Percentiles rank a stretch among this genome's conserved stretches.
phyloP scores from a whole-genome alignment of 768 basidiomycete species.

The Sarcomyxa edulis region DNA sequence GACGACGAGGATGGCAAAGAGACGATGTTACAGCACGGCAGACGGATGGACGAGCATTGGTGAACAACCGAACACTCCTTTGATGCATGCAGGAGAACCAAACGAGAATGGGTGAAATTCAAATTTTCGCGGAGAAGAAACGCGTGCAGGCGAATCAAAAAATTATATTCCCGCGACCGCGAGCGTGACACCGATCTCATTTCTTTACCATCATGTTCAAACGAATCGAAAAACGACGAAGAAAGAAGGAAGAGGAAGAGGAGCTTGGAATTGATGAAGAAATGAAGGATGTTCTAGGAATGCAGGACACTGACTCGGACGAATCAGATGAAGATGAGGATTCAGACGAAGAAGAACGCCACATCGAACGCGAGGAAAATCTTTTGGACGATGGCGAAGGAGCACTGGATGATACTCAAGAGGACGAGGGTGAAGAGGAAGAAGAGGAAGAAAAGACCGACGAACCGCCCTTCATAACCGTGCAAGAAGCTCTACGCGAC shows the following conservation, averaged over 20 bases:
- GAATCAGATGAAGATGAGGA: constrained; percentile 28
- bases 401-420: constrained; percentile 13
- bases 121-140: no score
- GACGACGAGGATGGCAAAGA: no score
- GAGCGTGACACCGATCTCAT: no score
- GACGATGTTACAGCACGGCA: no score
- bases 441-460: constrained; percentile 17
- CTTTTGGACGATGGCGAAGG: constrained; percentile 13
- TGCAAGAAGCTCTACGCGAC: constrained; percentile 55
- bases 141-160: no score
- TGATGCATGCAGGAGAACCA: no score
- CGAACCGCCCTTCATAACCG: constrained; percentile 42
- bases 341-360: constrained; percentile 12
- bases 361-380: constrained; percentile 7
- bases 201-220: constrained; percentile 70
- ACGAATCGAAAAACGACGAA: constrained; percentile 62
- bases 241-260: constrained; percentile 58
- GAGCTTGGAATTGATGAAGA: constrained; percentile 60
- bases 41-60: no score
- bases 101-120: no score
- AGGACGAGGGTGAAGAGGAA: constrained; percentile 7
- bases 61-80: no score
- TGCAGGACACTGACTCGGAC: constrained; percentile 60
- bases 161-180: no score
- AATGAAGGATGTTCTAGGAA: constrained; percentile 56